Base-by-base conservation (phyloP, 768 basidiomycete genomes). In the Serendipita sp. region DNA sequence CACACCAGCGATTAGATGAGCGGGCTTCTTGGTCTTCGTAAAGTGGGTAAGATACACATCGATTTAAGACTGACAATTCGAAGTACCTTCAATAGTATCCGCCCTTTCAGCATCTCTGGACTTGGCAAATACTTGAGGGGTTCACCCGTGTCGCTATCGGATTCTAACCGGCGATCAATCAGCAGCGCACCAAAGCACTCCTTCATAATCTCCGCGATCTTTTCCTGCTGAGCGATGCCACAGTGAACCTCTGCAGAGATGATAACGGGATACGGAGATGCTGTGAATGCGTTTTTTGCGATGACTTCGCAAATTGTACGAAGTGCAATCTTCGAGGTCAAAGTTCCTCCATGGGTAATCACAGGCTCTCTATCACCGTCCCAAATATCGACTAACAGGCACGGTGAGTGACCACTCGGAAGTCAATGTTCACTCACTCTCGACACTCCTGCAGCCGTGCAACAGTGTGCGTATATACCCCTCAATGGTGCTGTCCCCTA, bases 171-270 rank as follows among this genome's bases (percentile, higher is more conserved):
- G 4, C 72, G 72, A 38, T 71, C 74, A 41, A 87, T 74, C 28
- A 87, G 72, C 5, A 74, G 73, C 3, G 77, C 74, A 0, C 83
- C 83, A 67, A 87, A 83, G 16, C 77, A 78, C 17, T 80, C 78
- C 45, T 70, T 72, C 82, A 98, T 82, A 68, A 94, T 90, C 2
- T 76, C 69, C 0, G 82, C 92, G 14, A 96, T 77, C 70, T 78
- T 77, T 41, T 88, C 86, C 71, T 98, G 94, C 70, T 93, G 89
- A 28, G 76, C 72, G 16, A 90, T 63, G 0, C 80, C 76, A 71
- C 91, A 95, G 69, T 95, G 93, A 1, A 94, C 80, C 74, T 98
- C 94, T 13, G 92, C 89, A 2, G 91, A 94, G 62, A 98, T 86
- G 69, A 98, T 83, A 69, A 98, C 76, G 0, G 94, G 94, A 69